Evolutionary conservation across 805 yeast genomes (phyloP).

Genomic region (Isabelozyma gotoi): DNA sequence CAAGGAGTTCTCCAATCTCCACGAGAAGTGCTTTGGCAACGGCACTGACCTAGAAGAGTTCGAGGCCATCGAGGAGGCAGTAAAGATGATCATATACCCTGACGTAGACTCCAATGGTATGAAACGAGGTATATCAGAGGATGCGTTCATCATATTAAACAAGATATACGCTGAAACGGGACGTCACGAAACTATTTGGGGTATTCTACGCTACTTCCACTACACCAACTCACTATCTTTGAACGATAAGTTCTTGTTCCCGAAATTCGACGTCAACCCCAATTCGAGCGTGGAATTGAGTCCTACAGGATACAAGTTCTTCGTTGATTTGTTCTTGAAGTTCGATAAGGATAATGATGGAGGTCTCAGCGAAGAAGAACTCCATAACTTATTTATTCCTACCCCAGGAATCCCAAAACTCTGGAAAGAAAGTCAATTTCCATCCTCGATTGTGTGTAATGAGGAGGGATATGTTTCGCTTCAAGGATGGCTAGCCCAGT

Average conservation of each 20-base stretch:
- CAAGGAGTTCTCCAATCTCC: conserved; percentile 68
- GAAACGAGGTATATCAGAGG: conserved; percentile 60
- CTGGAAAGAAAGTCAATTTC: conserved; percentile 87
- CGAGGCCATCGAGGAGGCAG: conserved; percentile 36
- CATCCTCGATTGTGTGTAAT: conserved; percentile 83
- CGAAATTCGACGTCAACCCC: conserved; percentile 70
- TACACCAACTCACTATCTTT: conserved; percentile 91
- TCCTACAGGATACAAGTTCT: conserved; percentile 87
- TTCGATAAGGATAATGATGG: conserved; percentile 97
- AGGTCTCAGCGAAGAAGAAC: conserved; percentile 76
- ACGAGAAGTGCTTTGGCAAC: conserved; percentile 71
- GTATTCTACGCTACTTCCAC: conserved; percentile 80
- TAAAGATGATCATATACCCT: conserved; percentile 31
- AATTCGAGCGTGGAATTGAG: conserved; percentile 85
- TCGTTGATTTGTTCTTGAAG: conserved; percentile 83
- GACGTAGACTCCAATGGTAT: conserved; percentile 15
- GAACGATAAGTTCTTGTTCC: conserved; percentile 75
- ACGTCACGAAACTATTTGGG: conserved; percentile 97
- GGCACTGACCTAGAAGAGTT: conserved; percentile 29
- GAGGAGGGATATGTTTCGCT: conserved; percentile 87
- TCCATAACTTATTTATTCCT: conserved; percentile 69
- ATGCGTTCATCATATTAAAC: conserved; percentile 77
- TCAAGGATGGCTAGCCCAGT: conserved; percentile 98
- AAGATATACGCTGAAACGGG: conserved; percentile 87
- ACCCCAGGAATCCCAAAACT: conserved; percentile 90